Conservation (phyloP, 345 rosid species). For the Durio zibethinus region DNA sequence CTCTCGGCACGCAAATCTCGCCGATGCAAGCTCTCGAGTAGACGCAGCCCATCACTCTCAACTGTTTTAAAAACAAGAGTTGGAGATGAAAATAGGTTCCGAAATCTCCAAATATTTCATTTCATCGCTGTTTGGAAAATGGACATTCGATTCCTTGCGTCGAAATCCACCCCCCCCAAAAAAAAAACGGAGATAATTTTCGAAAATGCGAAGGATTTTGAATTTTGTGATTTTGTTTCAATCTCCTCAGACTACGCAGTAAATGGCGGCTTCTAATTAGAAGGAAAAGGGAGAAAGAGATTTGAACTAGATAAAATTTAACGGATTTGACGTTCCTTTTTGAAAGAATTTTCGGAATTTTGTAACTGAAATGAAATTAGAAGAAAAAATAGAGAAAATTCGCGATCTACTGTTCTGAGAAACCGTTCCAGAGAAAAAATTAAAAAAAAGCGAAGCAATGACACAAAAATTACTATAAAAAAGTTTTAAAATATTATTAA, state of each 20-base stretch:
- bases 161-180: conserved; percentile 15
- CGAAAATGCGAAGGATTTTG: conserved; percentile 2
- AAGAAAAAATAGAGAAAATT: neutral
- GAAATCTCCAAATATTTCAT: conserved; percentile 22
- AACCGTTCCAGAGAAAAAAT: conserved; percentile 12
- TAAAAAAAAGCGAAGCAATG: neutral
- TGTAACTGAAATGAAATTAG: conserved; percentile 8
- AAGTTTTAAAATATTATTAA: no score
- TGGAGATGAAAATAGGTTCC: neutral
- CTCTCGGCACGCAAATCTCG: conserved; percentile 76
- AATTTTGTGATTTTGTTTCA: neutral
- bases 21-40: conserved; percentile 95
- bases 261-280: neutral
- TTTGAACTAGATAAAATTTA: neutral
- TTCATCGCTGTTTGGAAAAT: conserved; percentile 5
- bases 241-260: conserved; percentile 10
- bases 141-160: conserved; percentile 14
- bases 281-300: neutral
- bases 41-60: conserved; percentile 79
- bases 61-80: conserved; percentile 9
- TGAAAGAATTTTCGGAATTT: neutral
- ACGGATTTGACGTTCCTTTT: neutral
- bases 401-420: conserved; percentile 6
- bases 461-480: neutral
- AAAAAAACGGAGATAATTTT: neutral